These are phyloP conservation scores for Coemansia sp. DNA, from an alignment of 192 early-diverging fungal genomes.

Conservation along the genomic window DNA sequence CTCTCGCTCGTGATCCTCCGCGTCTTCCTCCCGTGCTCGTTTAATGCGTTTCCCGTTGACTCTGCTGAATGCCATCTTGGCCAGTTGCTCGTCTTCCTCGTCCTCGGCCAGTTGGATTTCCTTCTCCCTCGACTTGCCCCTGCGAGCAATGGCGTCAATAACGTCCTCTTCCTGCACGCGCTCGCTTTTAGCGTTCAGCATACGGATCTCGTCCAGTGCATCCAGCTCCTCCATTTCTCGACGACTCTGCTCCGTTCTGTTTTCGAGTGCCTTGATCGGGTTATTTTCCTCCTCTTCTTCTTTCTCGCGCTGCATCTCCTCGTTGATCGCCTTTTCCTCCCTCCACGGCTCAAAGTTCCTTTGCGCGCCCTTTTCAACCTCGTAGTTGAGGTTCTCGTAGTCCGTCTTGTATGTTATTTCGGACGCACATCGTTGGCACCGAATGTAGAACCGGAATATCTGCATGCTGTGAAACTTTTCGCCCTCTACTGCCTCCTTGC, in stretches of 20 bases:
- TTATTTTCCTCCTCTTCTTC: slow-evolving; percentile 86
- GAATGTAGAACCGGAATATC: slow-evolving; percentile 78
- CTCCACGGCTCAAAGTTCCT: slow-evolving; percentile 96
- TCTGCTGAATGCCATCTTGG: slow-evolving; percentile 22
- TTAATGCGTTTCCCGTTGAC: slow-evolving; percentile 28
- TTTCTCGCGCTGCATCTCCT: slow-evolving; percentile 58
- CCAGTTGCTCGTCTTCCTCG: slow-evolving; percentile 29
- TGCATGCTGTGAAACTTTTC: slow-evolving; percentile 69
- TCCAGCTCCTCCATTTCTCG: slow-evolving; percentile 98
- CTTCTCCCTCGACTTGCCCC: slow-evolving; percentile 18
- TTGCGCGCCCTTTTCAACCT: slow-evolving; percentile 86
- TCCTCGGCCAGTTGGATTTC: slow-evolving; percentile 33
- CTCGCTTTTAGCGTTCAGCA: slow-evolving; percentile 81
- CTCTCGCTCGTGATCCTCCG: slow-evolving; percentile 13
- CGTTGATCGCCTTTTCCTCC: slow-evolving; percentile 63
- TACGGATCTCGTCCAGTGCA: slow-evolving; percentile 91
- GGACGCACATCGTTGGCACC: slow-evolving; percentile 91
- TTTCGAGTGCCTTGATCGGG: slow-evolving; percentile 94
- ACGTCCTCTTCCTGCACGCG: slow-evolving; percentile 68
- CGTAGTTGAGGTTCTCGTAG: slow-evolving; percentile 91
- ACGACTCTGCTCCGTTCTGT: slow-evolving; percentile 88
- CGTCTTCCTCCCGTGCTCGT: slow-evolving; percentile 40
- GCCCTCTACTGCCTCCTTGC: slow-evolving; percentile 71
- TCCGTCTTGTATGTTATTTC: slow-evolving; percentile 99
- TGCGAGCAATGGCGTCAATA: slow-evolving; percentile 54